Base-by-base conservation (phyloP, 345 rosid species). In the Brassica carinata region DNA sequence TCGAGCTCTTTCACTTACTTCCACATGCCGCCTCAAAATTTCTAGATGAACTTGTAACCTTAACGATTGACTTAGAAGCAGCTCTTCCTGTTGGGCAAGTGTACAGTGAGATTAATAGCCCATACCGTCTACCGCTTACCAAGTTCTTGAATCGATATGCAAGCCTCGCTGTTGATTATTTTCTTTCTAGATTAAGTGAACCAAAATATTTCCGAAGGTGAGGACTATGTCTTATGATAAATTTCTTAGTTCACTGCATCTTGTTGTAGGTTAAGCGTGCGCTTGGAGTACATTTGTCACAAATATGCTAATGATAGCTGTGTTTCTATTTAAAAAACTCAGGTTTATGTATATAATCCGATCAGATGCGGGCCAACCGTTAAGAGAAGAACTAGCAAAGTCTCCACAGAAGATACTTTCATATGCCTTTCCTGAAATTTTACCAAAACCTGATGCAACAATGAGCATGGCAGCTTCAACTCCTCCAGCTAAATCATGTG, bases 1-100 rank as follows among this genome's bases (percentile, higher is more conserved):
- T 96, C 72, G 99, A 96, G 87, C 97, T 96, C 77, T 96, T 96
- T 85, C 99, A 96, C 87, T 83, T 96, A 86, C 99, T 96, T 80
- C 99, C 99, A 33, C 88, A 76, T 61, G 99, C 99, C 85, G 99
- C 99, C 64, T 87, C 97, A 27, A 92, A 90, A 82, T 96, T 96
- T 86, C 96, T 96, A 59, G 97, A 93, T 84, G 98, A 94, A 79
- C 95, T 96, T 78, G 99, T 96, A 64, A 89, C 94, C 63, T 84
- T 96, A 84, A 93, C 97, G 14, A 92, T 93, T 79, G 98, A 92
- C 72, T 87, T 96, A 89, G 99, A 96, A 86, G 94, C 91, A 63
- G 92, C 97, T 79, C 97, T 96, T 75, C 87, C 97, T 73, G 85
- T 83, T 30, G 97, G 90, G 78, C 97, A 89, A 90, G 95, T 93